Percentiles rank a stretch among this genome's conserved stretches.
phyloP scores from a whole-genome alignment of 2,329 filamentous ascomycete species.

The Colletotrichum cordylinicola region DNA sequence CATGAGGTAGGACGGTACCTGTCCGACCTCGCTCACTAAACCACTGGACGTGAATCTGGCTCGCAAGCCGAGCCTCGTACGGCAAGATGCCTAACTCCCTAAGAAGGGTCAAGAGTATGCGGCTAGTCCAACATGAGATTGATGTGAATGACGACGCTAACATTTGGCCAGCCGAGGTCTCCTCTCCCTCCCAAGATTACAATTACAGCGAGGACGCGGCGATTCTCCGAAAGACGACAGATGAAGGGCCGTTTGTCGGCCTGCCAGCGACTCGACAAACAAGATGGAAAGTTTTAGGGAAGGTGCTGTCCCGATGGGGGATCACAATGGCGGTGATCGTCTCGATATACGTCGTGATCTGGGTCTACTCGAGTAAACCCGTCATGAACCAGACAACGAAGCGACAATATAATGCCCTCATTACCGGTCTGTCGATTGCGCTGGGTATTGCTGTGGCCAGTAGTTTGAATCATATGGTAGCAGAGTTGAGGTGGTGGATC shows the following conservation, averaged over 20 bases:
- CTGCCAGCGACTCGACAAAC: not conserved
- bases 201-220: constrained; percentile 1
- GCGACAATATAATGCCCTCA: constrained; percentile 47
- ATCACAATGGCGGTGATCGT: constrained; percentile 32
- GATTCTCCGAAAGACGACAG: not conserved
- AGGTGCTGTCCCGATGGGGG: constrained; percentile 27
- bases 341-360: constrained; percentile 33
- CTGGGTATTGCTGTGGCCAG: constrained; percentile 47
- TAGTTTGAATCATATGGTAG: constrained; percentile 47
- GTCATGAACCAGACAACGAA: constrained; percentile 40
- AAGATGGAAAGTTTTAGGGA: not conserved
- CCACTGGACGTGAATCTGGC: not conserved
- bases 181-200: not conserved
- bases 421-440: constrained; percentile 47
- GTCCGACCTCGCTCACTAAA: not conserved
- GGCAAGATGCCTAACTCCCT: not conserved
- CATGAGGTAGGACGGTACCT: not conserved
- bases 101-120: not conserved
- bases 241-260: constrained; percentile 7
- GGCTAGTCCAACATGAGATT: not conserved
- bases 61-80: not conserved
- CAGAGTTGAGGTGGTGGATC: constrained; percentile 52
- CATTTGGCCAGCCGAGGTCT: not conserved
- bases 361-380: constrained; percentile 29
- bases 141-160: not conserved